A percentile compares a stretch with the other conserved stretches of the same genome.
Conservation (phyloP, 2,329 filamentous ascomycete species). For the Claviceps maximensis region DNA sequence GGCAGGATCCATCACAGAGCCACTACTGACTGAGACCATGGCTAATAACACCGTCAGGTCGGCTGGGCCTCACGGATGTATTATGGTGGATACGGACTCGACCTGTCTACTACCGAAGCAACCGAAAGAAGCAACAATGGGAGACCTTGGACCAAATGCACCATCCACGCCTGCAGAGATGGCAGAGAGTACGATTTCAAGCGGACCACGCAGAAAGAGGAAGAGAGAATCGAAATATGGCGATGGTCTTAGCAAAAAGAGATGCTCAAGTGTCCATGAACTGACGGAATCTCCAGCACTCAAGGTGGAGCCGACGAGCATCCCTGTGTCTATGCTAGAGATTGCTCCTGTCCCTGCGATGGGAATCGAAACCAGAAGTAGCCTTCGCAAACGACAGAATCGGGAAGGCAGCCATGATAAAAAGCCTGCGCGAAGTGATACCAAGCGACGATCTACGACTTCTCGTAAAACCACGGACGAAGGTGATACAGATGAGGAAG, state of each 20-base stretch:
- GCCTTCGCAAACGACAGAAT: conserved; percentile 9
- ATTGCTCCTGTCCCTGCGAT: not conserved
- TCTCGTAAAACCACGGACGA: conserved; percentile 10
- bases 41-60: not conserved
- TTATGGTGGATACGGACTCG: conserved; percentile 12
- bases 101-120: conserved; percentile 8
- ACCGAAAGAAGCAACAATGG: conserved; percentile 3
- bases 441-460: conserved; percentile 4
- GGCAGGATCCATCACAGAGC: not conserved
- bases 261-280: conserved; percentile 11
- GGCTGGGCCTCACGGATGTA: conserved; percentile 7
- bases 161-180: conserved; percentile 13
- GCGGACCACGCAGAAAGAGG: conserved; percentile 9
- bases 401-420: not conserved
- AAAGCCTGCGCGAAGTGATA: not conserved
- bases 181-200: not conserved
- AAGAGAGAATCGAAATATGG: conserved; percentile 16
- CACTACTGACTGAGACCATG: not conserved
- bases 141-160: conserved; percentile 9
- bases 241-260: conserved; percentile 18
- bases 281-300: not conserved
- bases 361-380: conserved; percentile 10
- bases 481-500: conserved; percentile 27
- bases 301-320: not conserved
- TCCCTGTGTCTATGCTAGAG: not conserved